Evolutionary conservation across 805 yeast genomes (phyloP).

Genomic region (Lipomyces lipofer): DNA sequence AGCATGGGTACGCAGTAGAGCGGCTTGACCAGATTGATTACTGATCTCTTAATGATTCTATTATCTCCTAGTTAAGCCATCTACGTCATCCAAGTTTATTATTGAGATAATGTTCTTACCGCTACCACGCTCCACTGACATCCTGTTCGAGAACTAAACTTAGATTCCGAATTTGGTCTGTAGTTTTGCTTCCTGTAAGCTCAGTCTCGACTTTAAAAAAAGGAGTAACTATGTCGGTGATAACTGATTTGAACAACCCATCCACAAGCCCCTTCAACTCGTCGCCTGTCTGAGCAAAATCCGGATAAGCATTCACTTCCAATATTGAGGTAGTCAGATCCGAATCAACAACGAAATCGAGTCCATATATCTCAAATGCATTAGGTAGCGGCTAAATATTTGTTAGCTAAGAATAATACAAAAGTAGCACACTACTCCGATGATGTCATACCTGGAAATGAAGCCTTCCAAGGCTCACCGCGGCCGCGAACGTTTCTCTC

Average conservation of each 20-base stretch:
- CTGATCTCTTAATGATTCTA: too few species aligned
- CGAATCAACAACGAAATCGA: slow-evolving; percentile 77
- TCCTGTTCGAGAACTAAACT: slow-evolving; percentile 13
- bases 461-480: slow-evolving; percentile 73
- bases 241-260: slow-evolving; percentile 23
- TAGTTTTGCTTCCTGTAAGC: neutral
- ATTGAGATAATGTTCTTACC: too few species aligned
- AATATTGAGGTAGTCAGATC: slow-evolving; percentile 57
- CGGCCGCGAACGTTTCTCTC: slow-evolving; percentile 76
- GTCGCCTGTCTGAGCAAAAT: slow-evolving; percentile 91
- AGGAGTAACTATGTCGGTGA: slow-evolving; percentile 20
- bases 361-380: slow-evolving; percentile 84
- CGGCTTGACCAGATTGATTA: too few species aligned
- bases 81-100: too few species aligned
- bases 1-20: too few species aligned
- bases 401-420: neutral
- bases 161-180: neutral
- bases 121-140: slow-evolving; percentile 24
- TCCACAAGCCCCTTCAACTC: slow-evolving; percentile 63
- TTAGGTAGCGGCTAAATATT: slow-evolving; percentile 57
- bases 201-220: slow-evolving; percentile 13
- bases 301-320: slow-evolving; percentile 94
- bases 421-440: slow-evolving; percentile 38
- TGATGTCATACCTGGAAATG: slow-evolving; percentile 76
- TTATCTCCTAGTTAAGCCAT: too few species aligned